Evolutionary conservation across 257 asterid species (phyloP), one percentile per base, ranked within the genome.

Genomic region (Nicotiana attenuata): DNA sequence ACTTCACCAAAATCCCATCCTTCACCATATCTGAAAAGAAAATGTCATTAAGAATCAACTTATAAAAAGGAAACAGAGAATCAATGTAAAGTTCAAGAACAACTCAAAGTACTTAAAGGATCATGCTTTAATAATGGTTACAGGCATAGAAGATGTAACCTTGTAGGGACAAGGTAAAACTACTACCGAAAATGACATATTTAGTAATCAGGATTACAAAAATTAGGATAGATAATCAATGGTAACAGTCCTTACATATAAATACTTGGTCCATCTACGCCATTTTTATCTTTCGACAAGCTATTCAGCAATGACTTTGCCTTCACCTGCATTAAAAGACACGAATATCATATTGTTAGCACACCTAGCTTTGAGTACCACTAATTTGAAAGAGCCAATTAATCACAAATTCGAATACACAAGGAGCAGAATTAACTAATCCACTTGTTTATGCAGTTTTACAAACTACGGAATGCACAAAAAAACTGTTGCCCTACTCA

Each of bases 1-100:
- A 94, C 99, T 90, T 96, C 99, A 71, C 97, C 99, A 47, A 96
- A 96, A 85, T 94, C 91, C 99, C 99, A 96, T 83, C 99, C 99
- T 96, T 96, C 99, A 75, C 99, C 99, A 84, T 96, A 96, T 87
- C 99, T 96, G 82, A 76, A 82, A 82, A 84, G 14, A 52, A 57
- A 65, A 20, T 75, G 28, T 22, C 20, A 45, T 22, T 73, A 4
- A 50, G 63, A 75, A 75, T 50, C 64, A 75, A 75, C 64, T 75
- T 41, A 50, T 75, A 75, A 50, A 75, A 73, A 73, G 41, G 41
- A 73, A 47, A 75, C 47, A 47, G 61, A 73, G 79, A 24, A 50
- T 50, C 60, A 24, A 47, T 47, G 41, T 24, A 47, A 50, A 47
- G 41, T 50, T 73, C 63, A 47, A 73, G 79, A 73, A 50, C 61